phyloP scores from a whole-genome alignment of 306 rosid genomes.

The Parietaria judaica region DNA sequence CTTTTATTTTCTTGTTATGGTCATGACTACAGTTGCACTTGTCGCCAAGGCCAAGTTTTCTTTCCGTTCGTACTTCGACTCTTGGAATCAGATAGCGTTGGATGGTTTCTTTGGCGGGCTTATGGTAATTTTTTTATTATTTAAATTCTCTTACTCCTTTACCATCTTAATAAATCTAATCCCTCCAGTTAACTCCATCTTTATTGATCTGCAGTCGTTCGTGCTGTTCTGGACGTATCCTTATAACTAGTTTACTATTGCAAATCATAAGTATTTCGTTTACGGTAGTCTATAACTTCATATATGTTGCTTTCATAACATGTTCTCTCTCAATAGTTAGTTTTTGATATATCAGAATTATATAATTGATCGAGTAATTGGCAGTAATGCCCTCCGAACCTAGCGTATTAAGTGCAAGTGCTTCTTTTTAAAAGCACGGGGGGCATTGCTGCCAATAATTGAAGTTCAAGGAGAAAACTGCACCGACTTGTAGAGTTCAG shows the following conservation, averaged over 20 bases:
- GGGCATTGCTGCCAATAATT: no score
- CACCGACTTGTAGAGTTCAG: no score
- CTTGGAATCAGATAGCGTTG: constrained; percentile 57
- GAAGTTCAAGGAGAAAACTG: no score
- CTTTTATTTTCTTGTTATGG: constrained; percentile 61
- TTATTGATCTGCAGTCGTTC: constrained; percentile 65
- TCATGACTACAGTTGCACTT: constrained; percentile 59
- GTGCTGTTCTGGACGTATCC: constrained; percentile 99
- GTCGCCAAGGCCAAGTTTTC: constrained; percentile 61
- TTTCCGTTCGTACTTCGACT: constrained; percentile 50
- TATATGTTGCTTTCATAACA: background rate
- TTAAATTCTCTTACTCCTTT: constrained; percentile 6
- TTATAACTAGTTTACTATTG: constrained; percentile 13
- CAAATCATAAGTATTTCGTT: background rate
- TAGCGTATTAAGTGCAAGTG: no score
- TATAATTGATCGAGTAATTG: no score
- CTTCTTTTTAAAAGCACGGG: no score
- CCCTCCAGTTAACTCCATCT: background rate
- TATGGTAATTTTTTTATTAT: constrained; percentile 39
- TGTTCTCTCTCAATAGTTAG: background rate
- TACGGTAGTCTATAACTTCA: background rate
- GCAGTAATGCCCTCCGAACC: no score
- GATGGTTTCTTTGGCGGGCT: constrained; percentile 76
- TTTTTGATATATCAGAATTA: background rate
- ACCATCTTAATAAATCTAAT: background rate